Evolutionary conservation across 106 monocot genomes (phyloP), one percentile per base, ranked within the genome.

Genomic region (Ottelia alismoides): DNA sequence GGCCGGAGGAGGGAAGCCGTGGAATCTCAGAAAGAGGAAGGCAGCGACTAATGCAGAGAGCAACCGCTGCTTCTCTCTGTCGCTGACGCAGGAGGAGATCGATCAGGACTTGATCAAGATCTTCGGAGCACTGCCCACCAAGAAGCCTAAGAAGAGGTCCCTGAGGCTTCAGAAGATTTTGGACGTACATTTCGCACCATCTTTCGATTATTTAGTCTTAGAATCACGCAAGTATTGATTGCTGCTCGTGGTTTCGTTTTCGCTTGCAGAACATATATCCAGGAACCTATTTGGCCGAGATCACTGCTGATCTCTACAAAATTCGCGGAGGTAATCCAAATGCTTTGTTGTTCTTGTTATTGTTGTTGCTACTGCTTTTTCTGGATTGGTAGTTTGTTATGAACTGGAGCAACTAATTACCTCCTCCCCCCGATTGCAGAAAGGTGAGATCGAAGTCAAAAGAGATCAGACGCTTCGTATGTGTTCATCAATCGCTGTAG

Each of bases 21-120:
- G 83, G 85, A 80, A 72, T 67, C 56, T 72, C 26, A 57, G 78
- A 57, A 64, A 27, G 32, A 50, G 83, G 54, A 28, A 65, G 30
- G 49, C 67, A 0, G 69, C 66, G 2, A 66, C 46, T 11, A 30
- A 46, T 7, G 47, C 49, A 16, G 43, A 46, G 12, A 28, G 47
- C 27, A 25, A 1, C 1, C 3, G 11, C 30, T 19, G 2, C 6
- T 47, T 59, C 24, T 59, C 59, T 3, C 10, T 46, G 45, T 7
- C 12, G 44, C 45, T 59, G 14, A 45, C 26, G 25, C 27, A 27
- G 59, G 59, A 47, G 44, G 45, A 59, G 25, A 28, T 59, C 7
- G 45, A 27, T 2, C 45, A 27, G 28, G 59, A 59, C n/a, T 59
- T n/a, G 5, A 4, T 46, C 22, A 18, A 11, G 9, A 59, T 59